Percentiles rank a stretch among this genome's conserved stretches.
These are phyloP conservation scores for Candida sojae DNA, from an alignment of 1,139 yeast genomes.

Conservation along the genomic window DNA sequence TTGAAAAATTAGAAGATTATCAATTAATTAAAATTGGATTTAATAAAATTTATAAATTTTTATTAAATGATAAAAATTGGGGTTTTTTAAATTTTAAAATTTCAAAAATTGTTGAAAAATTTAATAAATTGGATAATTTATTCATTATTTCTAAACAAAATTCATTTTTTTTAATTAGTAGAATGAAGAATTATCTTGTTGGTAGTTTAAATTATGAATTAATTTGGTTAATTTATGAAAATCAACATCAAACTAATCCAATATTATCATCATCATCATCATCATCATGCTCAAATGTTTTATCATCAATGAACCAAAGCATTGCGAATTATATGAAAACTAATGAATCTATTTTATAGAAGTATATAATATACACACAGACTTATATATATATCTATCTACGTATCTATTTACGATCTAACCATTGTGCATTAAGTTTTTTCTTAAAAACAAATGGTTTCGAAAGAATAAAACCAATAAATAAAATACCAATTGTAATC, in stretches of 20 bases:
- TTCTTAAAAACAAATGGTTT: slow-evolving; percentile 62
- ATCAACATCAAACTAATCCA: slow-evolving; percentile 14
- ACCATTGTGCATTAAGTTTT: slow-evolving; percentile 41
- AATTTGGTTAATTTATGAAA: slow-evolving; percentile 41
- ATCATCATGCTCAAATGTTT: neutral
- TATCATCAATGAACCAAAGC: slow-evolving; percentile 14
- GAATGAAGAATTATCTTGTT: slow-evolving; percentile 40
- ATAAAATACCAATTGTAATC: slow-evolving; percentile 56
- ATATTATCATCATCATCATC: too few species aligned
- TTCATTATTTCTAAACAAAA: slow-evolving; percentile 12
- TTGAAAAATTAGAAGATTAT: slow-evolving; percentile 33
- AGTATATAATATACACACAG: too few species aligned
- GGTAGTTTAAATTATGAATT: slow-evolving; percentile 43
- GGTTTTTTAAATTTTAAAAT: slow-evolving; percentile 27
- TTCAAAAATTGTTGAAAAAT: slow-evolving; percentile 31
- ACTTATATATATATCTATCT: too few species aligned
- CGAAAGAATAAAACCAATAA: slow-evolving; percentile 44
- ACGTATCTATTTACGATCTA: slow-evolving; percentile 18
- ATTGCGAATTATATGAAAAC: slow-evolving; percentile 22
- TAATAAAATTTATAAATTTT: slow-evolving; percentile 23
- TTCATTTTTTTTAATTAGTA: slow-evolving; percentile 33
- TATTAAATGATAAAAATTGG: slow-evolving; percentile 28
- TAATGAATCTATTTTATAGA: slow-evolving; percentile 15
- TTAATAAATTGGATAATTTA: slow-evolving; percentile 20
- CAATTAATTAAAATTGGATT: slow-evolving; percentile 30